Evolutionary conservation across 352 stramenopile genomes (phyloP).

Genomic region (Globisporangium polare): DNA sequence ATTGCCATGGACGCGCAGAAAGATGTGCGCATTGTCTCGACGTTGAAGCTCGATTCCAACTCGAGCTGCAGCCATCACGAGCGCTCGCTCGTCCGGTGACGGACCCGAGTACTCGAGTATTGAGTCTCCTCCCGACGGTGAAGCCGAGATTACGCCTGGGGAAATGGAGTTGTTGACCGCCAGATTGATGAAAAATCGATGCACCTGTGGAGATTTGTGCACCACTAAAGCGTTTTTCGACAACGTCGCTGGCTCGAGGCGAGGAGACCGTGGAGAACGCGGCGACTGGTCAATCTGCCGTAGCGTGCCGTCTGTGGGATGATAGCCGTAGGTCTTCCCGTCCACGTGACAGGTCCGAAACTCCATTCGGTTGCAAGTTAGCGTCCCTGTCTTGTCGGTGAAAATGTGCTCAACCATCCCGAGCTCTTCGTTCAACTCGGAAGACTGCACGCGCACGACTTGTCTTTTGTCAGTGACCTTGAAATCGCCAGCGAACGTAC

Average conservation of each 20-base stretch:
- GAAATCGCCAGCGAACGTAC: background rate
- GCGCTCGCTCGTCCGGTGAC: conserved; percentile 71
- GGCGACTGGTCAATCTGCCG: conserved; percentile 16
- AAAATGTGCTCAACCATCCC: conserved; percentile 97
- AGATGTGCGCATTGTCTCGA: conserved; percentile 28
- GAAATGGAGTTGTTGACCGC: conserved; percentile 59
- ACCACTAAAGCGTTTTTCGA: conserved; percentile 1
- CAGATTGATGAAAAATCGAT: conserved; percentile 49
- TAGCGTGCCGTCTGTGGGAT: conserved; percentile 24
- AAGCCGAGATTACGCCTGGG: conserved; percentile 18
- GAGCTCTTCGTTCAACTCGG: conserved; percentile 89
- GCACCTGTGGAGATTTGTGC: conserved; percentile 23
- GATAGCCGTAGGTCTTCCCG: conserved; percentile 52
- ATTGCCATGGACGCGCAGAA: conserved; percentile 25
- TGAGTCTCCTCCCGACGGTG: background rate
- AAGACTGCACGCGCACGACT: conserved; percentile 64
- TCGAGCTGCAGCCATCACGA: conserved; percentile 50
- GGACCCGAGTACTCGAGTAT: conserved; percentile 67
- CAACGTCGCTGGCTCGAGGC: background rate
- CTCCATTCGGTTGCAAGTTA: conserved; percentile 92
- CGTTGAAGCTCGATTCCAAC: conserved; percentile 36
- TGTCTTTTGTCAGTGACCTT: conserved; percentile 34
- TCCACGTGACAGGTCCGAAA: conserved; percentile 92
- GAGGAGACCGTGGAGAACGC: conserved; percentile 2
- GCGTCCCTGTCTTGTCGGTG: conserved; percentile 91